Base-by-base conservation (phyloP, 2,329 filamentous ascomycete species). In the Neocucurbitaria cava region DNA sequence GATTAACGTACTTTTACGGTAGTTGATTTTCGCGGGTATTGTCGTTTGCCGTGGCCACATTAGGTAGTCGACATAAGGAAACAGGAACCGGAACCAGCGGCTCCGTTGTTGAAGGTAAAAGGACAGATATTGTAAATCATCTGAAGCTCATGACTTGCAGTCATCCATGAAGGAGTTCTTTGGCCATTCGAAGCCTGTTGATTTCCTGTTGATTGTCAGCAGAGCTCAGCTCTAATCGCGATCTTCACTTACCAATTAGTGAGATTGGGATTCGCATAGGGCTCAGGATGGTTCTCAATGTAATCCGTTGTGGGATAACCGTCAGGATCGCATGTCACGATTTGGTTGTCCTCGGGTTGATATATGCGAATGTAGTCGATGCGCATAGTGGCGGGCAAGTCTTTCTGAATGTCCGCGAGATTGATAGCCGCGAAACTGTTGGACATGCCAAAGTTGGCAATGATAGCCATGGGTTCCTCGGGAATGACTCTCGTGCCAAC, bases 361-460 rank as follows among this genome's bases (percentile, higher is more conserved):
- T 90, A 90, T 46, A 90, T 88, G 13, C 88, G 84, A 49, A 91
- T 80, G 69, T 89, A 90, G 72, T 90, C 88, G 52, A 90, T 78
- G 2, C 87, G 81, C 82, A 90, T 88, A 2, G 80, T 85, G 2
- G 85, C 87, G 2, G 88, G 88, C 65, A 89, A 79, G 10, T 58
- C 58, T 15, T 79, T 65, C 4, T 71, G 76, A 21, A 90, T 74
- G 24, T 82, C 84, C 1, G 80, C 81, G 53, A 86, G 73, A 65
- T 89, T 85, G 57, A 90, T 77, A 5, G 79, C 72, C 0, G 88
- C 84, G 71, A 90, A 90, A 72, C 83, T 85, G 64, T 81, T 81
- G 4, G 85, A 87, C 84, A 91, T 89, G 65, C 88, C 89, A 64
- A 90, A 84, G 68, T 91, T 91, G 76, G 86, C 81, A 62, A 90